These are phyloP conservation scores for Ustanciosporium gigantosporum DNA, from an alignment of 1,284 basidiomycete species.

Conservation along the genomic window DNA sequence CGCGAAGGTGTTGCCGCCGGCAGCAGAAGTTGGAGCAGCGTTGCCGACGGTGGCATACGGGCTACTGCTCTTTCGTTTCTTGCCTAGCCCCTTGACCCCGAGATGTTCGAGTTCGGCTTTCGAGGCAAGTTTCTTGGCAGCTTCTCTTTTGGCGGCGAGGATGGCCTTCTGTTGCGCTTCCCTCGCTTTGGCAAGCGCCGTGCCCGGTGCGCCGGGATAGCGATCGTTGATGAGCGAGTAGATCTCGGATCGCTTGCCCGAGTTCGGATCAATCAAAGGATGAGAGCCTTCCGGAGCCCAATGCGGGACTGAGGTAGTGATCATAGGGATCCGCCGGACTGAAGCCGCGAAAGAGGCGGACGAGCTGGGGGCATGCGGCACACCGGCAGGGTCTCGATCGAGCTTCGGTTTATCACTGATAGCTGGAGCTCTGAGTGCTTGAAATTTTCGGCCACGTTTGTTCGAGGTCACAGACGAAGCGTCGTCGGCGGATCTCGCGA, in stretches of 20 bases:
- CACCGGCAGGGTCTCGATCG: not conserved
- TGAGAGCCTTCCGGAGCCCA: constrained; percentile 36
- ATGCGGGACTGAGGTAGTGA: constrained; percentile 34
- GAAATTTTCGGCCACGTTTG: constrained; percentile 37
- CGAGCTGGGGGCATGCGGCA: not conserved
- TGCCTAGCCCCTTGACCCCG: constrained; percentile 48
- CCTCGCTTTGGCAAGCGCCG: constrained; percentile 44
- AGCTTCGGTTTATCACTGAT: constrained; percentile 4
- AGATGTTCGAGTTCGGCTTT: constrained; percentile 52
- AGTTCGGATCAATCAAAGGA: constrained; percentile 30
- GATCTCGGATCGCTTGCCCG: constrained; percentile 37
- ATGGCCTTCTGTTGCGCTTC: constrained; percentile 42
- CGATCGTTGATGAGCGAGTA: constrained; percentile 55
- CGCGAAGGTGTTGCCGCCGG: not conserved
- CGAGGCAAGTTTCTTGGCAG: constrained; percentile 37
- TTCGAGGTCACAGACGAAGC: constrained; percentile 5
- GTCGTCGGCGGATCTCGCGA: constrained; percentile 8
- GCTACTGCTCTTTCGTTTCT: constrained; percentile 54
- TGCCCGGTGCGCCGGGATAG: constrained; percentile 53
- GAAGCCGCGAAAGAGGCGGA: constrained; percentile 1
- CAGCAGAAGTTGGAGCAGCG: too few relatives aligned
- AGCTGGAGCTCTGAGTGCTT: constrained; percentile 25
- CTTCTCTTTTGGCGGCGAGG: constrained; percentile 37
- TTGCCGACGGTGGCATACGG: constrained; percentile 39
- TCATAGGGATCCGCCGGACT: constrained; percentile 20